Evolutionary conservation across 768 basidiomycete genomes (phyloP), one percentile per base, ranked within the genome.

Genomic region (Rubroboletus satanas): DNA sequence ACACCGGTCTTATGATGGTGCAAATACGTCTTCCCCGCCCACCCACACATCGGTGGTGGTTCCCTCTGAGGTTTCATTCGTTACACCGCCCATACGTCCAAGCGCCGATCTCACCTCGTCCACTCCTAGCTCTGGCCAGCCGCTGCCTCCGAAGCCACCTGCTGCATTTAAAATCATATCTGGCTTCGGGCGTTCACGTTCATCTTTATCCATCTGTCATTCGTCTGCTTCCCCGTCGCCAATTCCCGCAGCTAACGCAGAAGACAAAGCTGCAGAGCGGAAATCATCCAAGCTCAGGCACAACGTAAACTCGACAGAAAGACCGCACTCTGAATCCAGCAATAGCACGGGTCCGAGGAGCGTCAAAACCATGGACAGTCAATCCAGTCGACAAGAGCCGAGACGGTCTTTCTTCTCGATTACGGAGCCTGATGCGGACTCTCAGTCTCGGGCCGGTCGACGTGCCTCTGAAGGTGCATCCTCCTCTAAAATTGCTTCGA

Each of bases 131-230:
- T 58, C 68, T 28, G 57, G 61, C 17, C 67, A 65, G 36, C 50
- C 31, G 7, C 42, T 55, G 9, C 60, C 72, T 14, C 65, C 65
- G 14, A 78, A 79, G 54, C 74, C 83, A 14, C 79, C 85, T 5
- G 80, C 79, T 6, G 84, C 80, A 8, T 87, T 82, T 75, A 87
- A 78, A 66, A 81, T 88, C 55, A 77, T 84, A 55, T 75, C 78
- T 23, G 81, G 78, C 14, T 86, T 88, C 71, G 87, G 81, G 57
- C 79, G 80, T 36, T 84, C 87, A 21, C 75, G 80, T 49, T 81
- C 82, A n/a, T 85, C 79, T 58, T 62, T 85, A 18, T 74, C 77
- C 1, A 73, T 79, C 4, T 75, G 70, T 8, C 61, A 65, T 5
- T 59, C 72, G 18, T 67, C 73, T 10, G 54, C 74, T 4, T 56